These are phyloP conservation scores for Leishmania gerbilli DNA, from an alignment of 208 protist species.

Conservation along the genomic window DNA sequence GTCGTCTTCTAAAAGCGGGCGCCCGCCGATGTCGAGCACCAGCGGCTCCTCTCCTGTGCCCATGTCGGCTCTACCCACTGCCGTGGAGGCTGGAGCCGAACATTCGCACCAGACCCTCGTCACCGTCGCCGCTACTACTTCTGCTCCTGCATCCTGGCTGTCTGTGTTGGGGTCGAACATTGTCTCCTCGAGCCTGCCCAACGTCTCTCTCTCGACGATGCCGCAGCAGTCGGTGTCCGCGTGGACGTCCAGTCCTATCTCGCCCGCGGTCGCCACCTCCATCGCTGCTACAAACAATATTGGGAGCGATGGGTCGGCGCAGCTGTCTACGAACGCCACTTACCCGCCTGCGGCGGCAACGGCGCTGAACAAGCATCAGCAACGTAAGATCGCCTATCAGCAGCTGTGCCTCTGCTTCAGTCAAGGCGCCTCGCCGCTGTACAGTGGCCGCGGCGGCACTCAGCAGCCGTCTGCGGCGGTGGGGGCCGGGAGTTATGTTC, in stretches of 20 bases:
- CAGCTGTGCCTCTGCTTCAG: slow-evolving; percentile 13
- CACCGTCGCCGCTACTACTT: neutral
- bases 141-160: neutral
- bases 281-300: neutral
- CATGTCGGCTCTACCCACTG: neutral
- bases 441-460: neutral
- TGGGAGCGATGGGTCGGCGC: neutral
- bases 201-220: neutral
- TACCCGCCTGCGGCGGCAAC: neutral
- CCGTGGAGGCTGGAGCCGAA: neutral
- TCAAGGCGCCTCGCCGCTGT: neutral
- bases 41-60: neutral
- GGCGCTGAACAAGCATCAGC: slow-evolving; percentile 7
- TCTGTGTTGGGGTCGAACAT: neutral
- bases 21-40: neutral
- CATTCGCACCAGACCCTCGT: neutral
- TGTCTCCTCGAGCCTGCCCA: neutral
- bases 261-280: neutral
- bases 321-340: neutral
- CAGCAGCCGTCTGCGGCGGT: neutral
- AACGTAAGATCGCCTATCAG: slow-evolving; percentile 15
- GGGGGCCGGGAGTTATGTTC: too few relatives aligned
- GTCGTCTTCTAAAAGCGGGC: neutral
- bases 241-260: neutral
- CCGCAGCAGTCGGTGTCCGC: neutral